Percentiles rank a stretch among this genome's conserved stretches.
Conservation (phyloP, 257 asterid species). For the Buddleja alternifolia region DNA sequence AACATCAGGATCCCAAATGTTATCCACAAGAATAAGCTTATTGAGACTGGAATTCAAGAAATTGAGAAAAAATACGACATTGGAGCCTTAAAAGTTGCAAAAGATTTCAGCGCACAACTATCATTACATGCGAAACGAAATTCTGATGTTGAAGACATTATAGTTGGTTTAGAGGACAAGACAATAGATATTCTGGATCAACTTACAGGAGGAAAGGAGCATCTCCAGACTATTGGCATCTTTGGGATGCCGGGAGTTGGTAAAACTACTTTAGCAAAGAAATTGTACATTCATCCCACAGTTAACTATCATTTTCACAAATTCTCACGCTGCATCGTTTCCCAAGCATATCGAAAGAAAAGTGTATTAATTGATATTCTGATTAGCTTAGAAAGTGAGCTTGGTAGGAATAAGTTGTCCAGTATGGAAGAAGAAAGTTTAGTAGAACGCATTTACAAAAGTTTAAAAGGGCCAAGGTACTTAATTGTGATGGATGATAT, state of each 20-base stretch:
- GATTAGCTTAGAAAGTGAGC: not conserved
- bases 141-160: not conserved
- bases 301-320: slow-evolving; percentile 23
- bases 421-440: slow-evolving; percentile 5
- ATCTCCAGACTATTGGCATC: slow-evolving; percentile 21
- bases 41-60: not conserved
- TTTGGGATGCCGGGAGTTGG: slow-evolving; percentile 38
- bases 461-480: slow-evolving; percentile 26
- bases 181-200: not conserved
- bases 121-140: not conserved
- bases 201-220: not conserved
- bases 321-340: slow-evolving; percentile 16
- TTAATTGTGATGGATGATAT: slow-evolving; percentile 37
- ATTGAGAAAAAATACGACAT: not conserved
- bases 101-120: not conserved
- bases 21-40: not conserved
- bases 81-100: accelerated
- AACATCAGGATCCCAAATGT: not conserved
- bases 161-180: slow-evolving; percentile 20
- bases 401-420: not conserved
- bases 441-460: slow-evolving; percentile 16
- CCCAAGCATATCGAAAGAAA: slow-evolving; percentile 24
- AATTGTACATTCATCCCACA: slow-evolving; percentile 19
- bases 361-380: slow-evolving; percentile 24
- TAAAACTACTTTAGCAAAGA: slow-evolving; percentile 35